Evolutionary conservation across 2,329 filamentous ascomycete genomes (phyloP).

Genomic region (Fusarium pseudocircinatum): DNA sequence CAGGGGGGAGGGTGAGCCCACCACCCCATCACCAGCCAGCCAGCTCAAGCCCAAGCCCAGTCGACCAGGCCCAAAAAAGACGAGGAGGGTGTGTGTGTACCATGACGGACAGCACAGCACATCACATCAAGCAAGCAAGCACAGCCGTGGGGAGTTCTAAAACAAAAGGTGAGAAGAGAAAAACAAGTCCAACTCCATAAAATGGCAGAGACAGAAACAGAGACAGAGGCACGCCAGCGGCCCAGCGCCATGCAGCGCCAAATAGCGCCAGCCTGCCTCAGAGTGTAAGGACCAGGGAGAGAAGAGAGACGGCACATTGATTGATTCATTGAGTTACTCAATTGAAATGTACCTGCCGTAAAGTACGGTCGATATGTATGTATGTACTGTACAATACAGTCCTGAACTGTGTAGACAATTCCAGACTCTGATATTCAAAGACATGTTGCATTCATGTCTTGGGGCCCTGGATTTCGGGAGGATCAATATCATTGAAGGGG

Average conservation of each 20-base stretch:
- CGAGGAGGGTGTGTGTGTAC: constrained; percentile 24
- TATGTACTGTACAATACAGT: not conserved
- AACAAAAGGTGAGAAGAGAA: constrained; percentile 13
- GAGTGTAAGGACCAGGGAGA: constrained; percentile 12
- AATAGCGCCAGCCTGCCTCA: constrained; percentile 28
- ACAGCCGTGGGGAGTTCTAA: constrained; percentile 23
- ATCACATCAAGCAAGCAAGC: not conserved
- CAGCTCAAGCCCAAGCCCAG: constrained; percentile 26
- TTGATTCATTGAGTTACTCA: constrained; percentile 26
- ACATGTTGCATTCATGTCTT: constrained; percentile 21
- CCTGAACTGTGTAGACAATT: not conserved
- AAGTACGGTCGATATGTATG: not conserved
- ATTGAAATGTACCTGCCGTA: constrained; percentile 12
- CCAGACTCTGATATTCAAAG: constrained; percentile 35
- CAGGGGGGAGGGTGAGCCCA: constrained; percentile 22
- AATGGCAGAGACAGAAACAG: not conserved
- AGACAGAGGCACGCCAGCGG: constrained; percentile 12
- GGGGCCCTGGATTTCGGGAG: constrained; percentile 27
- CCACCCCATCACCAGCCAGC: constrained; percentile 30
- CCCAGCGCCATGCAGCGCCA: constrained; percentile 31
- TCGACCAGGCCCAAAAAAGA: constrained; percentile 5
- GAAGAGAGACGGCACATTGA: not conserved
- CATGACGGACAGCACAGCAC: constrained; percentile 9
- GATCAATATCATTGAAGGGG: constrained; percentile 26
- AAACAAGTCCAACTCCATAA: constrained; percentile 1